Conservation (phyloP, 306 rosid species). For the Gleditsia sinensis region DNA sequence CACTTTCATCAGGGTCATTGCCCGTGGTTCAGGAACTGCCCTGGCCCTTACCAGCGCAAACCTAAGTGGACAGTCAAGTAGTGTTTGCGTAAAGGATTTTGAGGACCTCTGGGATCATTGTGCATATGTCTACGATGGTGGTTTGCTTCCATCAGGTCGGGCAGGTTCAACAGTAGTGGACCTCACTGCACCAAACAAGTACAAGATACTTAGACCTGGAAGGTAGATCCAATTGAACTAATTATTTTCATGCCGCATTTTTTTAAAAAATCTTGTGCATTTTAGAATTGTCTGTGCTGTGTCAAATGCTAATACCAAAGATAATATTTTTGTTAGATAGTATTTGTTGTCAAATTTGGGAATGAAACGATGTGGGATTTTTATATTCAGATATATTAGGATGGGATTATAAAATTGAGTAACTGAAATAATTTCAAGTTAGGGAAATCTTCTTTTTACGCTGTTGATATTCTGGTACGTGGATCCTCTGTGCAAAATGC, state of each 20-base stretch:
- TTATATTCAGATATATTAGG: slow-evolving; percentile 22
- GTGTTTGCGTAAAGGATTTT: slow-evolving; percentile 77
- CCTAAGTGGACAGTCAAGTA: slow-evolving; percentile 86
- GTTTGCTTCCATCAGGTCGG: slow-evolving; percentile 83
- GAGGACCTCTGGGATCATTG: slow-evolving; percentile 83
- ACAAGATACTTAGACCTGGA: slow-evolving; percentile 87
- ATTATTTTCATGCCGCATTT: slow-evolving; percentile 2
- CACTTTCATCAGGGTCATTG: slow-evolving; percentile 75
- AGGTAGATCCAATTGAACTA: slow-evolving; percentile 53
- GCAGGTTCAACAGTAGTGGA: slow-evolving; percentile 91
- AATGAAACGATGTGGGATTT: slow-evolving; percentile 8
- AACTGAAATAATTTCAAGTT: slow-evolving; percentile 19
- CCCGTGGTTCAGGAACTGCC: slow-evolving; percentile 74
- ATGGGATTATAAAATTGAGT: slow-evolving; percentile 7
- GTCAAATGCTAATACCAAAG: slow-evolving; percentile 4
- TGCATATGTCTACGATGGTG: slow-evolving; percentile 79
- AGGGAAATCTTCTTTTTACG: not conserved
- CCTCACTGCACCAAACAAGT: slow-evolving; percentile 65
- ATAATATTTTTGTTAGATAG: slow-evolving; percentile 4
- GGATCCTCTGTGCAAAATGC: slow-evolving; percentile 9
- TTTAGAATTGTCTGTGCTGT: slow-evolving; percentile 10
- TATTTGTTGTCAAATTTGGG: slow-evolving; percentile 3
- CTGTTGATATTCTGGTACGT: not conserved
- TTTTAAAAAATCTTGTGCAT: slow-evolving; percentile 14
- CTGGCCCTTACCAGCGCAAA: slow-evolving; percentile 95